Evolutionary conservation across 2,329 filamentous ascomycete genomes (phyloP).

Genomic region (Thermothelomyces thermophilus): DNA sequence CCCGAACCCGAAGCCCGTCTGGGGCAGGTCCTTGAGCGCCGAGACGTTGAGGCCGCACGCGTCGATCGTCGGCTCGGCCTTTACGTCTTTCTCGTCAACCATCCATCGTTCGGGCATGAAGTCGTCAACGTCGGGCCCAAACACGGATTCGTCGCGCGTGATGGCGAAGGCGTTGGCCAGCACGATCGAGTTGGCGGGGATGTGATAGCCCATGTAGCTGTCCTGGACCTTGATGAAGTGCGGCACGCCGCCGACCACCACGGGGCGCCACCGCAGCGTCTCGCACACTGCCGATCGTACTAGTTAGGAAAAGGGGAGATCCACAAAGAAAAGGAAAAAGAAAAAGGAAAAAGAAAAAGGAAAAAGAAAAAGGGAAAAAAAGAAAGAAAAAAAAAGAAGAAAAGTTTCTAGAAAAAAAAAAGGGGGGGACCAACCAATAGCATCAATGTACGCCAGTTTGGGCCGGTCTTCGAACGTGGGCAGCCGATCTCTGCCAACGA

Average conservation of each 20-base stretch:
- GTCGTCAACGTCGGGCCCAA: constrained; percentile 31
- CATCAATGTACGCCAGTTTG: too few relatives aligned
- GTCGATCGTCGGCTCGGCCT: too few relatives aligned
- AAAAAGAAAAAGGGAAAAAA: too few relatives aligned
- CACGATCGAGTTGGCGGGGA: constrained; percentile 39
- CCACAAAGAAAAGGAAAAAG: not conserved
- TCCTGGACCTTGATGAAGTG: constrained; percentile 33
- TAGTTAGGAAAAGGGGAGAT: too few relatives aligned
- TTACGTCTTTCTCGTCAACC: constrained; percentile 11
- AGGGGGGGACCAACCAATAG: too few relatives aligned
- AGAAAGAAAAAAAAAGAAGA: too few relatives aligned
- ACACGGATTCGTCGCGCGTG: constrained; percentile 33
- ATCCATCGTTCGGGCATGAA: constrained; percentile 34
- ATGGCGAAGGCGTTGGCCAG: constrained; percentile 38
- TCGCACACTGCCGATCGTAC: constrained; percentile 37
- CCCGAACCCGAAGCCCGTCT: constrained; percentile 43
- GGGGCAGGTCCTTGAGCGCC: constrained; percentile 29
- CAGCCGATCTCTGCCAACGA: too few relatives aligned
- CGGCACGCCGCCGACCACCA: constrained; percentile 33
- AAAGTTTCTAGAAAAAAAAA: too few relatives aligned
- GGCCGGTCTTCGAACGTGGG: too few relatives aligned
- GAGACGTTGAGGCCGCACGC: too few relatives aligned
- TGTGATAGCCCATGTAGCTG: constrained; percentile 33
- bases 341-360: not conserved
- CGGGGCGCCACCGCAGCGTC: constrained; percentile 39